Base-by-base conservation (phyloP, 495 filamentous ascomycete genomes). In the Bryoglossum gracile region DNA sequence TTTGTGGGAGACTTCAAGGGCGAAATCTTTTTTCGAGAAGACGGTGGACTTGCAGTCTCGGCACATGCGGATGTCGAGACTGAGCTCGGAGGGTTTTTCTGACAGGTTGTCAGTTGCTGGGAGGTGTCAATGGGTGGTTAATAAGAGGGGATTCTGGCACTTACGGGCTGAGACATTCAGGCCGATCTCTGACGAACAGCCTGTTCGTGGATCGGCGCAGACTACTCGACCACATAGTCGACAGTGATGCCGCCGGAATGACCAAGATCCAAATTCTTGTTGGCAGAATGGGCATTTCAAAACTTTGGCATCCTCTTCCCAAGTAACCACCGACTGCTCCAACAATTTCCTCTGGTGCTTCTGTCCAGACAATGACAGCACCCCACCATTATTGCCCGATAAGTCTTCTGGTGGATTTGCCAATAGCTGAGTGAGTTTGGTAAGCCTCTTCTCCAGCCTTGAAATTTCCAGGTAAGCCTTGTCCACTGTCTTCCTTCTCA, bases 221-320 rank as follows among this genome's bases (percentile, higher is more conserved):
- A 98, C 88, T 0, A 98, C 88, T 46, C 81, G 76, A 25, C 92
- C 92, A 57, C 92, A 98, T 62, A 94, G 78, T 45, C 92, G 79
- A 63, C 92, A 98, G 62, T 98, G 92, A 62, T 97, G 94, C 48
- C 92, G 75, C 59, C 92, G 77, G 55, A 94, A 90, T 1, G 86
- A 80, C 70, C 94, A 95, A 21, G 76, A 80, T 1, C 87, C 79
- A 65, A 98, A 98, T 44, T 94, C 87, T 57, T 97, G 92, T 56
- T 89, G 84, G 57, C 92, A 98, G 56, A 94, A 92, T 2, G 92
- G 94, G 53, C 92, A 98, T 38, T 78, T 80, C 3, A 72, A 43
- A 17, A 98, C 89, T 36, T 68, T 77, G 0, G 83, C 74, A 67
- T 97, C 94, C 39, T 97, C 92, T 62, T 98, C 85, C 92, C 92